phyloP scores from a whole-genome alignment of 495 filamentous ascomycete genomes.

The Penicillium waksmanii region DNA sequence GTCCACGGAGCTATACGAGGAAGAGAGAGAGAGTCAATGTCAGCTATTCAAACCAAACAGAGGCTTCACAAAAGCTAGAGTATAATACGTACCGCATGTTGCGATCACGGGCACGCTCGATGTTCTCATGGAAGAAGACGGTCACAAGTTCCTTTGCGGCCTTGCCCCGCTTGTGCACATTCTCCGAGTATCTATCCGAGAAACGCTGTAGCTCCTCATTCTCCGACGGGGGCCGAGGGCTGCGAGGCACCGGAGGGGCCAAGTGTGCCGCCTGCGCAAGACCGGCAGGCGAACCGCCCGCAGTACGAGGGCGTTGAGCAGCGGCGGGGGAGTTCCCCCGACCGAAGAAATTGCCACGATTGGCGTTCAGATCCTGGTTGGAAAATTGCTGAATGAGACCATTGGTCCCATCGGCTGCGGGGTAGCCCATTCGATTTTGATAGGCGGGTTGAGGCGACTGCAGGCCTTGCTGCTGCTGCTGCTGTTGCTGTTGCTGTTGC shows the following conservation, averaged over 20 bases:
- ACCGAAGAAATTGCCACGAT: constrained; percentile 67
- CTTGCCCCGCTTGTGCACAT: constrained; percentile 76
- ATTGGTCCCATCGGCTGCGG: constrained; percentile 65
- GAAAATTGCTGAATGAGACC: constrained; percentile 95
- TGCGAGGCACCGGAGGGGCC: constrained; percentile 64
- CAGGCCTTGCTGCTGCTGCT: constrained; percentile 47
- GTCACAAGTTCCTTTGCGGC: constrained; percentile 66
- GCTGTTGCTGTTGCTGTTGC: constrained; percentile 58
- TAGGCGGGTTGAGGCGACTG: constrained; percentile 56
- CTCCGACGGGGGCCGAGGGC: constrained; percentile 44
- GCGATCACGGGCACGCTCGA: constrained; percentile 85
- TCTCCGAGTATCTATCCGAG: constrained; percentile 76
- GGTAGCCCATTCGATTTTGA: constrained; percentile 51
- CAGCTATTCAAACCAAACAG: background rate
- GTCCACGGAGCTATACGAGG: constrained; percentile 73
- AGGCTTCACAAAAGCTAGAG: constrained; percentile 1
- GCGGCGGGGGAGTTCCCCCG: constrained; percentile 73
- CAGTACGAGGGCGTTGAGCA: constrained; percentile 75
- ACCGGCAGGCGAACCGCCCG: constrained; percentile 60
- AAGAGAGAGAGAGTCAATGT: background rate
- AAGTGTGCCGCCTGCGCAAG: constrained; percentile 66
- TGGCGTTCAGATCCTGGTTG: constrained; percentile 87
- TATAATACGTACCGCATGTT: constrained; percentile 73
- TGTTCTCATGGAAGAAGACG: constrained; percentile 95
- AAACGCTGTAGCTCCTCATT: constrained; percentile 66